These are phyloP conservation scores for Dioszegia aurantiaca DNA, from an alignment of 768 basidiomycete species.

Conservation along the genomic window DNA sequence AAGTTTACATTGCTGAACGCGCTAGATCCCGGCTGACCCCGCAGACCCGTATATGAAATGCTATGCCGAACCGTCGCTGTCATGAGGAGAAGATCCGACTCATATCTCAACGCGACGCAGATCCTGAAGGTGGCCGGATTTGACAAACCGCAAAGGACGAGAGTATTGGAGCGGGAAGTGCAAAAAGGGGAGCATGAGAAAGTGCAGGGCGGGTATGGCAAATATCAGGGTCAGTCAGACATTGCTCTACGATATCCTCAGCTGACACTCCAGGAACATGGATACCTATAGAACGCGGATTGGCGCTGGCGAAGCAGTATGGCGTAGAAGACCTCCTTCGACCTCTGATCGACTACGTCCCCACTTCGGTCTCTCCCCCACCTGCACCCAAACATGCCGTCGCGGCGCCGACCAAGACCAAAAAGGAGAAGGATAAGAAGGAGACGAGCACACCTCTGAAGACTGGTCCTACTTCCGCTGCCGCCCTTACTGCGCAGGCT, in stretches of 20 bases:
- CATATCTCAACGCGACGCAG: conserved; percentile 93
- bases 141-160: conserved; percentile 96
- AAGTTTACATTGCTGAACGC: conserved; percentile 21
- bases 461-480: conserved; percentile 39
- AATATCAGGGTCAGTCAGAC: conserved; percentile 83
- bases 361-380: conserved; percentile 74
- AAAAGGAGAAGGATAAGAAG: conserved; percentile 50
- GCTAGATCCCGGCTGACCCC: not conserved
- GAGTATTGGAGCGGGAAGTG: conserved; percentile 94
- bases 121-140: conserved; percentile 99
- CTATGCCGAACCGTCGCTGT: conserved; percentile 67
- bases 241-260: not conserved
- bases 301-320: conserved; percentile 83
- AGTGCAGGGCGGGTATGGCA: conserved; percentile 98
- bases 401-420: conserved; percentile 58
- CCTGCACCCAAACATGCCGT: conserved; percentile 94
- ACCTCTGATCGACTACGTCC: conserved; percentile 91
- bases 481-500: conserved; percentile 43
- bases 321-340: conserved; percentile 81
- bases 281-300: conserved; percentile 91
- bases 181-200: conserved; percentile 99
- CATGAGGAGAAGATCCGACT: conserved; percentile 93
- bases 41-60: conserved; percentile 51
- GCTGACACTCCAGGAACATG: conserved; percentile 75
- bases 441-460: conserved; percentile 27